Base-by-base conservation (phyloP, 2,329 filamentous ascomycete species). In the Blastomyces parvus region DNA sequence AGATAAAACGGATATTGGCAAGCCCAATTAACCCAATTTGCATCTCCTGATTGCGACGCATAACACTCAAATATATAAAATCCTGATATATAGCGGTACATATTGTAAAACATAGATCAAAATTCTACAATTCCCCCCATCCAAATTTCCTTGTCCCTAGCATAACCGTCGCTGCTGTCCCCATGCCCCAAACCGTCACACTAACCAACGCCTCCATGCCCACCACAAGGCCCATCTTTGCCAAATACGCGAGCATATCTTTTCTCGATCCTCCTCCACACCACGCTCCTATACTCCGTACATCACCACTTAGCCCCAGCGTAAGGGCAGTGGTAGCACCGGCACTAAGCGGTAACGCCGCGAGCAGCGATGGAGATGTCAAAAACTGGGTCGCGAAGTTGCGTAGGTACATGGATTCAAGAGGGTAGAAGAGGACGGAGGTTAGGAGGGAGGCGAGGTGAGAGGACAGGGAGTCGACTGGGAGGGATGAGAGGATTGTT, bases 401-500 rank as follows among this genome's bases (percentile, higher is more conserved):
- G 7, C 76, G 75, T 30, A 77, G 70, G 60, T 74, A 77, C 13
- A 77, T 66, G 7, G 74, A 73, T 66, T 79, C 76, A 30, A 78
- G 67, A 0, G 77, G 77, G 8, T 76, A 71, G 55, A 78, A 74
- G 9, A 78, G 65, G n/a, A 74, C 67, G 14, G 68, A 72, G 9
- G 73, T 76, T 46, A 76, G 67, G 44, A 77, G 65, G 6, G 73
- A 70, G 8, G 77, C 73, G 30, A 78, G 67, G 58, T 78, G 76
- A 5, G 74, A 77, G 25, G 77, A 73, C 33, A 79, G 70, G 8
- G 76, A 74, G 66, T 79, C 76, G 13, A 75, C 73, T 5, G 76
- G 75, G 42, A 76, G 74, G 9, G 73, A 74, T 3, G 76, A 78
- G 33, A 79, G 74, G 19, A 78, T 74, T 3, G 76, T 79, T 19